Evolutionary conservation across 306 rosid genomes (phyloP), one percentile per base, ranked within the genome.

Genomic region (Corylus americana): DNA sequence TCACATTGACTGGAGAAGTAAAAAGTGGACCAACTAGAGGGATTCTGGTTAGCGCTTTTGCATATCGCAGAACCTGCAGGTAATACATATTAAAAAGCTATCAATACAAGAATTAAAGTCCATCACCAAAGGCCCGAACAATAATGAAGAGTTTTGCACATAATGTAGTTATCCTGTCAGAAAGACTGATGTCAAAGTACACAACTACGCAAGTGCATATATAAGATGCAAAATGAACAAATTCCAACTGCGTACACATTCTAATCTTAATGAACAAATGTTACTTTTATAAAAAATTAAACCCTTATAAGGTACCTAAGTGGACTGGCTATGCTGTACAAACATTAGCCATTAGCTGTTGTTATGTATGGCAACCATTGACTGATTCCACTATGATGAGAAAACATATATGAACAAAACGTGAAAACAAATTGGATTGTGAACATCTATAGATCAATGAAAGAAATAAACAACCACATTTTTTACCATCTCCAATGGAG

Each of bases 1-100:
- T 70, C 55, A 70, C 74, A 17, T 45, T 45, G 74, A 70, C 74
- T 47, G 74, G 74, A 47, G 57, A 37, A 20, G 18, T 45, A 8
- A 70, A 70, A 53, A 70, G 17, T 45, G 74, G 74, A 11, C 74
- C 74, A 42, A 22, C 14, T 22, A 47, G 55, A 16, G 74, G 57
- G 74, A 70, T 70, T 20, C 25, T 17, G 53, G 55, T 70, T 10
- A 70, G 57, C 13, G 3, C 3, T 22, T 47, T 70, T 47, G 74
- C 57, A 18, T 70, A 22, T 47, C 45, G 31, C 8, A 70, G 18
- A 8, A 48, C 14, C 74, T 70, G 57, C 2, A 70, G 29, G 47
- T 14, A 70, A 13, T 48, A 42, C 8, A 47, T 11, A 67, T 27
- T 12, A 14, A 45, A 17, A 42, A 20, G 37, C 37, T 18, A 70